Conservation (phyloP, 495 filamentous ascomycete species). For the Cladorrhinum samala region DNA sequence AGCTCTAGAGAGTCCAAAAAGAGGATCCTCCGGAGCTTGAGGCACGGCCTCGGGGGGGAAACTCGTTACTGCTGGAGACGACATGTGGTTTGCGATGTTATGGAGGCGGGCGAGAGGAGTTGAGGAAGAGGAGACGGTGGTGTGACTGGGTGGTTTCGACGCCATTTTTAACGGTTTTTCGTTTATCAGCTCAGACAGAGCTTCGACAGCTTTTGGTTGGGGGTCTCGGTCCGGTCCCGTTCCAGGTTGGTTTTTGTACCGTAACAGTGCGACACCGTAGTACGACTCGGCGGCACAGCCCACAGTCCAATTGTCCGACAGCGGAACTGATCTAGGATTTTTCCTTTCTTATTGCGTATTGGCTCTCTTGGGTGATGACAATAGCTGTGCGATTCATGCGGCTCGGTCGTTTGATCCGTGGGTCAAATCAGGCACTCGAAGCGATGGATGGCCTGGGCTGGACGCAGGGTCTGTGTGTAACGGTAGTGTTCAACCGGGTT, state of each 20-base stretch:
- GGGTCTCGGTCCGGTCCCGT: constrained; percentile 11
- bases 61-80: constrained; percentile 46
- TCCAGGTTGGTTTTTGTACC: constrained; percentile 1
- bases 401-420: constrained; percentile 11
- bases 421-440: constrained; percentile 10
- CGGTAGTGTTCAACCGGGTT: not conserved
- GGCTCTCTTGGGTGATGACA: not conserved
- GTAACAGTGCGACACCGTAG: constrained; percentile 16
- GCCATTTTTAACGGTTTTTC: constrained; percentile 21
- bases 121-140: constrained; percentile 16
- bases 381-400: constrained; percentile 13
- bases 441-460: not conserved
- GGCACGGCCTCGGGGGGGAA: constrained; percentile 78
- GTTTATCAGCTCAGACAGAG: not conserved
- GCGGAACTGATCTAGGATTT: constrained; percentile 3
- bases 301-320: constrained; percentile 15
- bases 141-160: constrained; percentile 16
- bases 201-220: not conserved
- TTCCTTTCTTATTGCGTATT: not conserved
- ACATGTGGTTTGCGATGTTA: constrained; percentile 38
- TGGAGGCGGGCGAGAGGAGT: constrained; percentile 37
- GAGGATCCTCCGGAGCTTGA: constrained; percentile 87
- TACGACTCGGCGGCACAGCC: constrained; percentile 11
- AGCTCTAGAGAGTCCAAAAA: constrained; percentile 89
- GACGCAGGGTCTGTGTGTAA: constrained; percentile 4